Evolutionary conservation across 2,329 filamentous ascomycete genomes (phyloP).

Genomic region (Fusarium sp.): DNA sequence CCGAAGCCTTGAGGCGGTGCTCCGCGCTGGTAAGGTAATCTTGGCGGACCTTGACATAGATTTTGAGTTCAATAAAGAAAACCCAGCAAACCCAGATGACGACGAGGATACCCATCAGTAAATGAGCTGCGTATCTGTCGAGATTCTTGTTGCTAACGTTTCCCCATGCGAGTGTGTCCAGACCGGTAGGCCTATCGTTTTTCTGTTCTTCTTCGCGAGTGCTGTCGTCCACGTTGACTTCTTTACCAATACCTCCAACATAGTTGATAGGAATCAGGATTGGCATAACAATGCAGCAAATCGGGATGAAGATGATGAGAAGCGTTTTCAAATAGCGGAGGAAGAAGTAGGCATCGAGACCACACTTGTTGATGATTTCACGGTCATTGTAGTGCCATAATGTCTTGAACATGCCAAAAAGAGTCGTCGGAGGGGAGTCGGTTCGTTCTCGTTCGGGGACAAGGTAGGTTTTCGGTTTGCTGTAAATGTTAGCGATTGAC

Average conservation of each 20-base stretch:
- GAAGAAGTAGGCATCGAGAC: conserved; percentile 97
- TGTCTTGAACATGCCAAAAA: conserved; percentile 61
- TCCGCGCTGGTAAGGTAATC: conserved; percentile 95
- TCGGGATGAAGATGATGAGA: conserved; percentile 90
- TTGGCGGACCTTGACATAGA: conserved; percentile 93
- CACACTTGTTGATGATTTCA: conserved; percentile 94
- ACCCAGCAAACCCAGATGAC: conserved; percentile 88
- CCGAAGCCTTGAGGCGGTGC: conserved; percentile 91
- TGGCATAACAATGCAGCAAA: conserved; percentile 81
- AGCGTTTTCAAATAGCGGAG: conserved; percentile 83
- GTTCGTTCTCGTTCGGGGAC: conserved; percentile 88
- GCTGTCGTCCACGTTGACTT: conserved; percentile 50
- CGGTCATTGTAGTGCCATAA: conserved; percentile 77
- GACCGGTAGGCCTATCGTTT: conserved; percentile 59
- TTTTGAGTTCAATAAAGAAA: conserved; percentile 84
- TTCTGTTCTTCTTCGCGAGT: neutral
- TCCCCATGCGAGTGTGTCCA: conserved; percentile 88
- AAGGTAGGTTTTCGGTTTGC: conserved; percentile 85
- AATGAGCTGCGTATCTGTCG: conserved; percentile 83
- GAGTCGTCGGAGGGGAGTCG: conserved; percentile 72
- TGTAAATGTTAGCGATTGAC: conserved; percentile 48
- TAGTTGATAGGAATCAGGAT: conserved; percentile 89
- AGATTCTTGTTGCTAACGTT: conserved; percentile 77
- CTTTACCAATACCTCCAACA: conserved; percentile 72
- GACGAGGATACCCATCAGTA: conserved; percentile 80